Base-by-base conservation (phyloP, 805 yeast genomes). In the Candida argentea region DNA sequence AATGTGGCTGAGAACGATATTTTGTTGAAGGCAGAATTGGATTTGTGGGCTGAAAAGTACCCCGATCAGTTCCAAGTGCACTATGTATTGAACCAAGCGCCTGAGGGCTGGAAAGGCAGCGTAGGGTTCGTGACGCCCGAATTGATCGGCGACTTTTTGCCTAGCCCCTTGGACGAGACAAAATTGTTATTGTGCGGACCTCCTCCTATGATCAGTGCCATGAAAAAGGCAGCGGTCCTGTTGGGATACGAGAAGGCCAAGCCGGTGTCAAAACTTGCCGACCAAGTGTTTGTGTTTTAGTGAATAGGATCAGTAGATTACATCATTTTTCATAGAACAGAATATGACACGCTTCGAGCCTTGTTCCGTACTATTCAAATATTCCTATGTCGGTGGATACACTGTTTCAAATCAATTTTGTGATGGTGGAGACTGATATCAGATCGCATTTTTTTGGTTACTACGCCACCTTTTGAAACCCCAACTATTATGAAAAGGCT, bases 151-250 rank as follows among this genome's bases (percentile, higher is more conserved):
- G 59, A 64, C 29, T 62, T 69, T 45, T 65, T 81, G 43, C 87
- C 93, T 25, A 61, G 65, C 30, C 62, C 84, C 16, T 46, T 73
- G 22, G 63, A 57, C 22, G 76, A 74, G 40, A 61, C 72, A 35
- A 81, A 80, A 63, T 64, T 89, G 42, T 71, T 89, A 48, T 57
- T 87, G 32, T 87, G 96, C 60, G 97, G 95, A 25, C 96, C 96
- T 26, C 93, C 94, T 35, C 86, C 89, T 37, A 82, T 87, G 95
- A 75, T 79, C 25, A 69, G 82, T 35, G 79, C 87, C 35, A 69
- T 83, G 52, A 87, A 85, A 65, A 83, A 74, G 61, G 80, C 77
- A 31, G 83, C 89, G 23, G 60, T 57, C 27, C 68, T 69, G 15
- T 65, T 86, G 42, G 95, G 95, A 10, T 87, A 57, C 56, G 68